Conservation (phyloP, 768 basidiomycete species). For the Lactifluus piperatus region DNA sequence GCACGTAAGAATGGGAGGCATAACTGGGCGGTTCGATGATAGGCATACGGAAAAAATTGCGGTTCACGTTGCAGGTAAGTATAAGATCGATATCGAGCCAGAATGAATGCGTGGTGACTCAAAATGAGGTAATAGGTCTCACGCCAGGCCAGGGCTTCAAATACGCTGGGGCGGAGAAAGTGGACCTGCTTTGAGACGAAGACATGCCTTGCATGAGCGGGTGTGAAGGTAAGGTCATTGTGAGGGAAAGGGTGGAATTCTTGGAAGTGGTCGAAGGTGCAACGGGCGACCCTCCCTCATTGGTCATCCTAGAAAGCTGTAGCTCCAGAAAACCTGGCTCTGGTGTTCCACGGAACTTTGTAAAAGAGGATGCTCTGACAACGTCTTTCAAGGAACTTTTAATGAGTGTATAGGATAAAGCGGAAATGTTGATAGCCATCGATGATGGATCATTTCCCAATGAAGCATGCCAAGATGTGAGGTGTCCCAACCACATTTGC, state of each 20-base stretch:
- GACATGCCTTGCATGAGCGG: background rate
- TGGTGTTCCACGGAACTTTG: slow-evolving; percentile 8
- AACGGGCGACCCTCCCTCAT: background rate
- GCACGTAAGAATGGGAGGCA: background rate
- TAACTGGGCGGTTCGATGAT: background rate
- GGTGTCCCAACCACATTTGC: slow-evolving; percentile 19
- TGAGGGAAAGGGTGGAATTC: background rate
- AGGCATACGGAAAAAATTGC: background rate
- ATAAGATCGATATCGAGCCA: background rate
- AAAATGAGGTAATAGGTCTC: slow-evolving; percentile 12
- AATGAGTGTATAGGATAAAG: slow-evolving; percentile 13
- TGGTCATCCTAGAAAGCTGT: slow-evolving; percentile 8
- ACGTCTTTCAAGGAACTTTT: slow-evolving; percentile 14
- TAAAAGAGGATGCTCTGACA: slow-evolving; percentile 7
- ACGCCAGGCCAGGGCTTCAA: slow-evolving; percentile 9
- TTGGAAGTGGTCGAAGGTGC: background rate
- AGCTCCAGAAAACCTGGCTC: slow-evolving; percentile 12
- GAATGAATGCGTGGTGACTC: background rate
- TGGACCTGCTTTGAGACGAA: slow-evolving; percentile 1
- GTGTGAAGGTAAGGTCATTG: background rate
- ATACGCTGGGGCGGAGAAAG: slow-evolving; percentile 5
- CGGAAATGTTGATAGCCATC: slow-evolving; percentile 3
- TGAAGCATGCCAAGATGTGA: slow-evolving; percentile 17
- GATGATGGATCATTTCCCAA: slow-evolving; percentile 10
- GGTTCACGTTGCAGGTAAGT: background rate